Evolutionary conservation across 257 asterid genomes (phyloP), one percentile per base, ranked within the genome.

Genomic region (Leonotis leonurus): DNA sequence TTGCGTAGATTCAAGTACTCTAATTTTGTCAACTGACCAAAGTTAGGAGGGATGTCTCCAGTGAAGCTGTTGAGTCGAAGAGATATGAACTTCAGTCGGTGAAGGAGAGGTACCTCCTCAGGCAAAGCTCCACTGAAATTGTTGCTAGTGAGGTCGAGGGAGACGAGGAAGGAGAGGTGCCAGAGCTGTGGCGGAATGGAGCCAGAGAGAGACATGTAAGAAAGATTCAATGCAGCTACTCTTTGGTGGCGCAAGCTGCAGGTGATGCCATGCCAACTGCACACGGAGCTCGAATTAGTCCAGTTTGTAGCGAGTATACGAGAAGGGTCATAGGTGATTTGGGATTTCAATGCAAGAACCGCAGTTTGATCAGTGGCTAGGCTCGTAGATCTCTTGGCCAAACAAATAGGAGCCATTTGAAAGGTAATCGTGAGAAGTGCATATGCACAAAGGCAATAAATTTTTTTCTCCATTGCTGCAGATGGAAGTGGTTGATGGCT

Each of bases 211-310:
- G 0, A 4, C 48, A 6, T 41, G 48, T 5, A 41, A 14, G 48
- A 41, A 21, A 41, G 22, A 14, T 41, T 41, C 22, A 41, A 41
- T 5, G 48, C 48, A 41, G 48, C 48, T 41, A 41, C 48, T 14
- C 73, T 22, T 12, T 37, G 41, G 29, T 58, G 73, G 60, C 68
- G 68, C 33, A 25, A 26, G 45, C 55, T 35, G 41, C 73, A 68
- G 4, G 61, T 46, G 29, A 46, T 14, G 14, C 54, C 54, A 11
- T 2, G 4, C 54, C 54, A 46, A 7, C 29, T 46, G 36, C 69
- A 70, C 3, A 60, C 33, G 6, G 75, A 44, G 39, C 22, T 27
- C 20, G 74, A 51, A 9, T 37, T 29, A 0, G 68, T 58, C 73
- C 73, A 69, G 3, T 26, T 69, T 10, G 10, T 12, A 4, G 46